Evolutionary conservation across 805 yeast species (phyloP).

Genomic region (Yamadazyma laniorum): DNA sequence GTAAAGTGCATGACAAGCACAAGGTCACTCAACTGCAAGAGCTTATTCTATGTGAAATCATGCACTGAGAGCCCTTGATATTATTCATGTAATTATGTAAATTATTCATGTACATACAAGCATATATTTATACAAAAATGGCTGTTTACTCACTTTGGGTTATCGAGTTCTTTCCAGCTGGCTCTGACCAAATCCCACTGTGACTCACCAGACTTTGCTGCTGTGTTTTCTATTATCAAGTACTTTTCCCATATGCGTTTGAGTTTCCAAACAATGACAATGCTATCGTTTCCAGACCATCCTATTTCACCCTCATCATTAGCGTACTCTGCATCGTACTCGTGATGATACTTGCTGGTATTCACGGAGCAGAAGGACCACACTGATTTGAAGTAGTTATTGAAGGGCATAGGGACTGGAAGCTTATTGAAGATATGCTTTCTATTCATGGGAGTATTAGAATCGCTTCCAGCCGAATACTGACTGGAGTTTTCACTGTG

Average conservation of each 20-base stretch:
- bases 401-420: slow-evolving; percentile 59
- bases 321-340: slow-evolving; percentile 11
- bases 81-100: background rate
- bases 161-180: slow-evolving; percentile 28
- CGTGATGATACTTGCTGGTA: slow-evolving; percentile 39
- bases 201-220: background rate
- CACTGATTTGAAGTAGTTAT: slow-evolving; percentile 71
- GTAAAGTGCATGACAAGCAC: slow-evolving; percentile 7
- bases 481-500: slow-evolving; percentile 9
- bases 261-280: slow-evolving; percentile 72
- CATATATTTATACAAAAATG: too few relatives aligned
- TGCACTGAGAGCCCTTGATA: slow-evolving; percentile 20
- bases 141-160: slow-evolving; percentile 4
- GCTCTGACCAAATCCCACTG: slow-evolving; percentile 23
- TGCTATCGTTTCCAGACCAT: slow-evolving; percentile 73
- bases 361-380: slow-evolving; percentile 86
- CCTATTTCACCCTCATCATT: slow-evolving; percentile 47
- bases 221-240: slow-evolving; percentile 54
- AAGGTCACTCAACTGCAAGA: slow-evolving; percentile 28
- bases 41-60: slow-evolving; percentile 30
- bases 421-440: slow-evolving; percentile 64
- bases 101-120: background rate
- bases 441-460: slow-evolving; percentile 39
- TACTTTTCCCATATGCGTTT: slow-evolving; percentile 86
- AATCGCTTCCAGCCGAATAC: slow-evolving; percentile 3